phyloP scores from a whole-genome alignment of 768 basidiomycete species.

The Naganishia friedmannii region DNA sequence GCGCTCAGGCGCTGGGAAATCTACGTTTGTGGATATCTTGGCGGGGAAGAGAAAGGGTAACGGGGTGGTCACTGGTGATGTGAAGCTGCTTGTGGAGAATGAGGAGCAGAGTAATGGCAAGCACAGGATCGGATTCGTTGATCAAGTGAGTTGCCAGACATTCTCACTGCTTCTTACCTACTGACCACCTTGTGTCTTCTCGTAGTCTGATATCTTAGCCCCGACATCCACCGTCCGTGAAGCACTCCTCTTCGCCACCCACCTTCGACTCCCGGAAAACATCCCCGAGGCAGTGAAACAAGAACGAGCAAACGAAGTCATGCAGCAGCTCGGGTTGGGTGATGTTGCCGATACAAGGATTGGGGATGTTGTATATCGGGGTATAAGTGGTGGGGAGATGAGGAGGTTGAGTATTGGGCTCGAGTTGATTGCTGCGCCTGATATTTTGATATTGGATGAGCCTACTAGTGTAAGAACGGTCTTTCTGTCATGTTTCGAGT shows the following conservation, averaged over 20 bases:
- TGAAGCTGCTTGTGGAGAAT: conserved; percentile 57
- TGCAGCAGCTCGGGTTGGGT: conserved; percentile 74
- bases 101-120: conserved; percentile 30
- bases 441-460: conserved; percentile 82
- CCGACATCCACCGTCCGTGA: conserved; percentile 75
- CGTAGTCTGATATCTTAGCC: conserved; percentile 76
- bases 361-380: conserved; percentile 68
- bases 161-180: not conserved
- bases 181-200: not conserved
- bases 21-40: conserved; percentile 84
- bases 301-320: conserved; percentile 60
- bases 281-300: conserved; percentile 45
- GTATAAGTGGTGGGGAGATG: conserved; percentile 89
- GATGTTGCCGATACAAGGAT: conserved; percentile 70
- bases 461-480: conserved; percentile 55
- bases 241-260: conserved; percentile 78
- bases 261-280: conserved; percentile 69
- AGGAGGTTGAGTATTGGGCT: conserved; percentile 84
- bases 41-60: conserved; percentile 72
- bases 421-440: conserved; percentile 79
- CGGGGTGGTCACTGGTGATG: conserved; percentile 65
- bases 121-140: conserved; percentile 77
- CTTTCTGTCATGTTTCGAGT: not conserved
- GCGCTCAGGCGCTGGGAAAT: conserved; percentile 72
- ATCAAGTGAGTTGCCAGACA: conserved; percentile 52